Evolutionary conservation across 441 rosid genomes (phyloP), one percentile per base, ranked within the genome.

Genomic region (Biscutella auriculata): DNA sequence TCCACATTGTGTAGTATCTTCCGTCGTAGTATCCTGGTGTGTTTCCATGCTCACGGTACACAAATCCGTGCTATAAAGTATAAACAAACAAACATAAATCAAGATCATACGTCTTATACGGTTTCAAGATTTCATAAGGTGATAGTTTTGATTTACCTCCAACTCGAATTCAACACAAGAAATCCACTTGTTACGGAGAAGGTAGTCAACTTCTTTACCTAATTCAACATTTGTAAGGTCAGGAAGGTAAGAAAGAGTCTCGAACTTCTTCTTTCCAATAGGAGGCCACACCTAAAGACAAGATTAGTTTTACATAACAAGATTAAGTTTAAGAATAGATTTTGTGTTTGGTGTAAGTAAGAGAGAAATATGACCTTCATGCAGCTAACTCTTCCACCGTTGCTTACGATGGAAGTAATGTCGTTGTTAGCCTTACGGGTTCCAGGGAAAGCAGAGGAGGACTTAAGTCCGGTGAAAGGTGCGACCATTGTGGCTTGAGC

Each of bases 301-400:
- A 13, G 3, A 35, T 54, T 28, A 45, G n/a, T n/a, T n/a, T n/a
- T n/a, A n/a, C n/a, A n/a, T n/a, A n/a, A n/a, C n/a, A n/a, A n/a
- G n/a, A n/a, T n/a, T n/a, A n/a, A n/a, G n/a, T n/a, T n/a, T n/a
- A n/a, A n/a, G n/a, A n/a, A n/a, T n/a, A n/a, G n/a, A n/a, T n/a
- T n/a, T n/a, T n/a, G n/a, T n/a, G n/a, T n/a, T n/a, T n/a, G n/a
- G n/a, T n/a, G n/a, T n/a, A n/a, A n/a, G n/a, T n/a, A n/a, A 21
- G 47, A 48, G 14, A 23, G 5, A 44, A 9, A 26, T 25, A 15
- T 50, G 49, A 81, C 88, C 90, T 78, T 23, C 88, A 86, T 81
- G 82, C 91, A 82, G 34, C 50, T 75, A 36, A 84, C 82, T 73
- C 74, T 80, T 46, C 82, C 80, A 2, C 88, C 87, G 23, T 83